Evolutionary conservation across 441 rosid genomes (phyloP).

Genomic region (Eruca vesicaria): DNA sequence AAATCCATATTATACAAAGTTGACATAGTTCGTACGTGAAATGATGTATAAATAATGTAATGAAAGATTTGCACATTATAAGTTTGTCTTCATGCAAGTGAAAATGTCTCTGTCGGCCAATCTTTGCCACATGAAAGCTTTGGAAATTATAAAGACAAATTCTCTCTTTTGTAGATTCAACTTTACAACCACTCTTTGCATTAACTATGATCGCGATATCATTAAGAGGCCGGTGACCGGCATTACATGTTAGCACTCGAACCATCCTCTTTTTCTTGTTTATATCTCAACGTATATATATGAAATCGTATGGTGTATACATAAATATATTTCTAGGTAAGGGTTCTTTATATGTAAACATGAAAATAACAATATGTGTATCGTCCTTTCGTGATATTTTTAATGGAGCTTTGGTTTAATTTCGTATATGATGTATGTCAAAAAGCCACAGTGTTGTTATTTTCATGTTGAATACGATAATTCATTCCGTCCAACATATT

Average conservation of each 20-base stretch:
- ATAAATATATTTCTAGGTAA: background rate
- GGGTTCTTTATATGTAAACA: too few relatives aligned
- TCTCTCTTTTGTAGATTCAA: conserved; percentile 27
- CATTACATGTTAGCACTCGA: conserved; percentile 25
- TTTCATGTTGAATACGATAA: conserved; percentile 20
- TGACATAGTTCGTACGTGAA: conserved; percentile 7
- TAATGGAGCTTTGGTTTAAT: conserved; percentile 9
- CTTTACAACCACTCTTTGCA: conserved; percentile 1
- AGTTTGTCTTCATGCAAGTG: conserved; percentile 26
- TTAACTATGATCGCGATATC: conserved; percentile 25
- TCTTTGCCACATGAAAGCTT: conserved; percentile 25
- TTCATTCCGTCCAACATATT: background rate
- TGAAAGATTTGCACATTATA: conserved; percentile 6
- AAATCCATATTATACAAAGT: conserved; percentile 4
- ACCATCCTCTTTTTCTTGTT: conserved; percentile 22
- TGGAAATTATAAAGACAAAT: conserved; percentile 28
- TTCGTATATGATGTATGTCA: conserved; percentile 18
- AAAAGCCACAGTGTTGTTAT: conserved; percentile 22
- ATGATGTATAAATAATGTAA: conserved; percentile 6
- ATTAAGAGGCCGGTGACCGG: conserved; percentile 36
- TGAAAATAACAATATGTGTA: background rate
- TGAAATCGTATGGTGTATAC: background rate
- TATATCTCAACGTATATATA: background rate
- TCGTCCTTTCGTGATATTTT: conserved; percentile 5
- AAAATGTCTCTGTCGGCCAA: conserved; percentile 23